Evolutionary conservation across 1,139 yeast genomes (phyloP), one percentile per base, ranked within the genome.

Genomic region (Spencermartinsiella ligniputridi): DNA sequence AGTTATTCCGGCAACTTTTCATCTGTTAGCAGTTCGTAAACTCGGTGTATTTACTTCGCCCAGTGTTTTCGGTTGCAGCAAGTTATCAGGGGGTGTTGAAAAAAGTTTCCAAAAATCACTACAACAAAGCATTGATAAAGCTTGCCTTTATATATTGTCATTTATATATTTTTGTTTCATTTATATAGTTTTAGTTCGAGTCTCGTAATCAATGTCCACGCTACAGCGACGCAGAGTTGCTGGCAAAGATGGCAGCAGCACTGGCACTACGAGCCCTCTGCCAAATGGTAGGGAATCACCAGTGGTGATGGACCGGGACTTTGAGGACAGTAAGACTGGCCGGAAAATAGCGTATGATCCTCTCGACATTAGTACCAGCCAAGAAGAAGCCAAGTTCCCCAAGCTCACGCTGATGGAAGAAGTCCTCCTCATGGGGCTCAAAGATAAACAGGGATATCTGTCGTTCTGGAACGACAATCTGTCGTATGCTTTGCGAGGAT

Each of bases 391-490:
- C 25, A 68, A 66, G 48, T 63, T 73, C 48, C 97, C 98, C 1
- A 71, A 79, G 41, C 73, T 92, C 56, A 94, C 98, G 1, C 69
- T 92, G 55, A 89, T 92, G 97, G 99, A 92, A 66, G 98, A 92
- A 65, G 96, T 92, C 8, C 70, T 92, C 50, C 74, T 92, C 52
- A 78, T 92, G 70, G 99, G 98, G 2, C 74, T 92, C 53, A 90
- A 92, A 62, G 98, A 92, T 65, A 84, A 85, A 58, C 97, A 92
- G 35, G 98, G 98, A 4, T 89, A 90, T 64, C 73, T 92, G 47
- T 88, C 97, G 18, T 92, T 92, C 67, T 92, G 98, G 98, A 94
- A 92, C 64, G 99, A 92, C 66, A 90, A 88, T 64, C 90, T 92
- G 47, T 88, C 97, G 22, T 94, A 92, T 67, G 96, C 97, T 1